Percentiles rank a stretch among this genome's conserved stretches.
These are phyloP conservation scores for Sphagnum magellanicum DNA, from an alignment of 228 moss, liverwort and hornwort genomes.

Conservation along the genomic window DNA sequence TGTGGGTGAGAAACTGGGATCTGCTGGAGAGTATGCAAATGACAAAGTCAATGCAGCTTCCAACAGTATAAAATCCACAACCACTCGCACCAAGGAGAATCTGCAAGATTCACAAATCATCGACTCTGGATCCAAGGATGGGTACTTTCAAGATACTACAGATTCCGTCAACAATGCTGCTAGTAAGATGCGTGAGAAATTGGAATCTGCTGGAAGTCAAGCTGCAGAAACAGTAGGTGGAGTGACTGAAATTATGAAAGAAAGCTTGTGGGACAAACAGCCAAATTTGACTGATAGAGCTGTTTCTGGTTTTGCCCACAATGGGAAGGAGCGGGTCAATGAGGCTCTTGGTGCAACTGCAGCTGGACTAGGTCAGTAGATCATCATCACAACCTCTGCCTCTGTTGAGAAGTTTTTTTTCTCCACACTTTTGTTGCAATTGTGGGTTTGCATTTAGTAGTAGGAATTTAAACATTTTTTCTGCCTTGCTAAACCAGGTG, in stretches of 20 bases:
- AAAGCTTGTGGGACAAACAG: neutral
- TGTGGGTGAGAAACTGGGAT: neutral
- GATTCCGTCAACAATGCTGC: neutral
- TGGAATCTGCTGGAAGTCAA: neutral
- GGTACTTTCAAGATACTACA: neutral
- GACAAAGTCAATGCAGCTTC: neutral
- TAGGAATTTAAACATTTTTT: neutral
- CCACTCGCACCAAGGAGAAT: too few relatives aligned
- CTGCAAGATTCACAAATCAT: too few relatives aligned
- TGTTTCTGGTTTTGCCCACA: neutral
- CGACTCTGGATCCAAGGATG: neutral
- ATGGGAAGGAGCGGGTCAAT: neutral
- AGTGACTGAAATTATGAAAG: neutral
- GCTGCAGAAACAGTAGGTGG: neutral
- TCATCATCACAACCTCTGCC: too few relatives aligned
- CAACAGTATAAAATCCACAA: neutral
- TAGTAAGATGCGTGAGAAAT: constrained; percentile 1
- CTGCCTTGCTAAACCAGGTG: neutral
- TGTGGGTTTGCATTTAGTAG: neutral
- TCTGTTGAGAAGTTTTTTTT: too few relatives aligned
- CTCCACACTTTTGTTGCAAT: neutral
- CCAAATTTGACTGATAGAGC: too few relatives aligned
- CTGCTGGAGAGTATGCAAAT: too few relatives aligned
- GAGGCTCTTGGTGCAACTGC: neutral
- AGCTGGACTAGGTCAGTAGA: neutral